phyloP scores from a whole-genome alignment of 2,329 filamentous ascomycete genomes.

The Alternaria dauci region DNA sequence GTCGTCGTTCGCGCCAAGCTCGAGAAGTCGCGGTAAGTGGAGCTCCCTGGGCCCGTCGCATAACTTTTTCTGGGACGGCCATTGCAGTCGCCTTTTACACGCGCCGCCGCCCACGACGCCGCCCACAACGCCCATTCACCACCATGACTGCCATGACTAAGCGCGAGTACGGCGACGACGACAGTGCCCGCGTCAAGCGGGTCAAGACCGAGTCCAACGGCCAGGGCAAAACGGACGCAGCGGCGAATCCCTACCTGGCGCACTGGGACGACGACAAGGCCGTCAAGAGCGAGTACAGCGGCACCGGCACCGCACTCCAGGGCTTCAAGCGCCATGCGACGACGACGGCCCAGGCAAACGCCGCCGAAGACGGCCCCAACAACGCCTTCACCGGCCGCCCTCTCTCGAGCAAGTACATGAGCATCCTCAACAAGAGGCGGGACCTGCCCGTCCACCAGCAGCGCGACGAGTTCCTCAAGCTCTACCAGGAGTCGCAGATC shows the following conservation, averaged over 20 bases:
- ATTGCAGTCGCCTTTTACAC: conserved; percentile 8
- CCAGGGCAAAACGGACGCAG: conserved; percentile 57
- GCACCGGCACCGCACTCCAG: conserved; percentile 58
- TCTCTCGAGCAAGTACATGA: conserved; percentile 86
- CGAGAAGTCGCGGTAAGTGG: conserved; percentile 18
- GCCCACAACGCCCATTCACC: conserved; percentile 3
- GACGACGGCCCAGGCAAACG: conserved; percentile 75
- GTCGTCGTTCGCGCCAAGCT: conserved; percentile 22
- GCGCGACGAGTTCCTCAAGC: conserved; percentile 88
- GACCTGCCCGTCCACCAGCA: conserved; percentile 92
- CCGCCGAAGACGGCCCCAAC: conserved; percentile 78
- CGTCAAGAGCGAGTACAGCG: conserved; percentile 43
- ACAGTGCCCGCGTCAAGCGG: conserved; percentile 62
- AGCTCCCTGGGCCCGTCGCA: conserved; percentile 23
- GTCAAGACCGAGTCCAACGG: conserved; percentile 51
- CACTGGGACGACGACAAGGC: conserved; percentile 75
- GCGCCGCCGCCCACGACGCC: background rate
- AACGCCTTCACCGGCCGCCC: conserved; percentile 86
- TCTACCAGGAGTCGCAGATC: conserved; percentile 94
- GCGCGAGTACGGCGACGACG: conserved; percentile 60
- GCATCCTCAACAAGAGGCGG: conserved; percentile 83
- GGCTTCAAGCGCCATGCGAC: conserved; percentile 80
- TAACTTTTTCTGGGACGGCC: conserved; percentile 31
- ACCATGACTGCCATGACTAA: conserved; percentile 59
- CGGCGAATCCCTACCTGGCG: conserved; percentile 86